Conservation (phyloP, 1,284 basidiomycete species). For the Irpex sp. region DNA sequence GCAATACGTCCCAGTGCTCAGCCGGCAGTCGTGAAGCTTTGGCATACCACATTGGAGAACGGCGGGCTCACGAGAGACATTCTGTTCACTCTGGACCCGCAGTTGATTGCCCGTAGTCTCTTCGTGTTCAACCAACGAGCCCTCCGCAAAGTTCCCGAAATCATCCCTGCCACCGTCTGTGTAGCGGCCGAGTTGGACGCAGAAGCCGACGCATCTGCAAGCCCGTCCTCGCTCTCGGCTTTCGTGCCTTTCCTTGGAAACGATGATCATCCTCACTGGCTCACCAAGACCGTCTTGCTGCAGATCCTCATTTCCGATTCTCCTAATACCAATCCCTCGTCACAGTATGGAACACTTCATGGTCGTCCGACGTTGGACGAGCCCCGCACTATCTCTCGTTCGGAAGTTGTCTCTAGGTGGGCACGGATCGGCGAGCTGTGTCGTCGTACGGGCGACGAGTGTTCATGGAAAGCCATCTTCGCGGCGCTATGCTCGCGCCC, state of each 20-base stretch:
- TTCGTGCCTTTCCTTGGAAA: slow-evolving; percentile 54
- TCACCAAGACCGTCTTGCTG: slow-evolving; percentile 65
- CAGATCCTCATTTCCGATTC: slow-evolving; percentile 62
- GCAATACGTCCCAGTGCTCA: slow-evolving; percentile 4
- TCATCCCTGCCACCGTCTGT: slow-evolving; percentile 46
- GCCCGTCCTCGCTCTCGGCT: slow-evolving; percentile 7
- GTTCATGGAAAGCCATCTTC: slow-evolving; percentile 69
- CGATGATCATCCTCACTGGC: slow-evolving; percentile 72
- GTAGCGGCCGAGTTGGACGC: slow-evolving; percentile 26
- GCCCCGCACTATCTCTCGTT: slow-evolving; percentile 62
- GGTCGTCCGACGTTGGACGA: slow-evolving; percentile 29
- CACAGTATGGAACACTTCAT: slow-evolving; percentile 3
- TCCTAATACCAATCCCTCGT: slow-evolving; percentile 14
- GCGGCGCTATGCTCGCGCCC: slow-evolving; percentile 67
- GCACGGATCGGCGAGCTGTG: slow-evolving; percentile 67
- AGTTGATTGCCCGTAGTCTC: slow-evolving; percentile 56
- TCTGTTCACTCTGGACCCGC: slow-evolving; percentile 53
- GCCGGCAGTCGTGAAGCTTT: slow-evolving; percentile 20
- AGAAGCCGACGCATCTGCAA: slow-evolving; percentile 9
- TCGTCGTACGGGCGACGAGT: slow-evolving; percentile 64
- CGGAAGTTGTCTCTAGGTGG: slow-evolving; percentile 71
- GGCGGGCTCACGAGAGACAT: slow-evolving; percentile 71
- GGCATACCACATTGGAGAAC: slow-evolving; percentile 48
- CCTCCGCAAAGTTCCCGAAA: slow-evolving; percentile 45
- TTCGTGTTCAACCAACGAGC: slow-evolving; percentile 50